Evolutionary conservation across 352 stramenopile species (phyloP).

Genomic region (Phytophthora agathidicida): DNA sequence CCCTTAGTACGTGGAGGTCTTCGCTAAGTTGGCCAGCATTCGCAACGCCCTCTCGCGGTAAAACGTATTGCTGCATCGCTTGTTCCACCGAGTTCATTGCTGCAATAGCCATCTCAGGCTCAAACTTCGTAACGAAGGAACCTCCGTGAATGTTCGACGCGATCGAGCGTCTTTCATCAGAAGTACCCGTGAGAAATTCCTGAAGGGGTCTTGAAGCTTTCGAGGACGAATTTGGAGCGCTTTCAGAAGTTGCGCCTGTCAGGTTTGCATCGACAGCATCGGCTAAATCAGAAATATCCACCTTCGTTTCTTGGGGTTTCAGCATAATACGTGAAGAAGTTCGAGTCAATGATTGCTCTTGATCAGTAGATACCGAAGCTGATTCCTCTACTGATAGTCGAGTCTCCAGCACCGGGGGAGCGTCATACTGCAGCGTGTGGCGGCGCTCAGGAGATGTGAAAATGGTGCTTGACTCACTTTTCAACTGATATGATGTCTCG

Average conservation of each 20-base stretch:
- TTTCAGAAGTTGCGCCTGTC: constrained; percentile 15
- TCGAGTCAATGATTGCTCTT: constrained; percentile 17
- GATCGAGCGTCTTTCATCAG: constrained; percentile 60
- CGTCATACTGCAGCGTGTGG: constrained; percentile 31
- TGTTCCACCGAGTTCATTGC: constrained; percentile 71
- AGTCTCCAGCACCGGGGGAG: constrained; percentile 11
- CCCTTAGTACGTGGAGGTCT: constrained; percentile 63
- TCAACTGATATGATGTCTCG: constrained; percentile 47
- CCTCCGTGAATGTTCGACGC: constrained; percentile 39
- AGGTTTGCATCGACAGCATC: constrained; percentile 41
- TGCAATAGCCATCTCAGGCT: constrained; percentile 53
- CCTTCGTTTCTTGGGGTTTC: constrained; percentile 37
- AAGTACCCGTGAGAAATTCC: constrained; percentile 24
- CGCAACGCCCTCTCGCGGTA: constrained; percentile 37
- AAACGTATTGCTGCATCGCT: constrained; percentile 57
- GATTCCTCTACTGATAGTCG: constrained; percentile 19
- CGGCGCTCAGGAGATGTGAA: constrained; percentile 18
- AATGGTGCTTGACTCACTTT: constrained; percentile 45
- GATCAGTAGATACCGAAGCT: constrained; percentile 11
- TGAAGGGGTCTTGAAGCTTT: constrained; percentile 31
- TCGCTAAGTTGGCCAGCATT: constrained; percentile 45
- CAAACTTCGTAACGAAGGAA: constrained; percentile 65
- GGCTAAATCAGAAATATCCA: constrained; percentile 39
- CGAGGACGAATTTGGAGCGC: constrained; percentile 10
- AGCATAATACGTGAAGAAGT: constrained; percentile 40